phyloP scores from a whole-genome alignment of 2,329 filamentous ascomycete species.

The Penicillium sp. region DNA sequence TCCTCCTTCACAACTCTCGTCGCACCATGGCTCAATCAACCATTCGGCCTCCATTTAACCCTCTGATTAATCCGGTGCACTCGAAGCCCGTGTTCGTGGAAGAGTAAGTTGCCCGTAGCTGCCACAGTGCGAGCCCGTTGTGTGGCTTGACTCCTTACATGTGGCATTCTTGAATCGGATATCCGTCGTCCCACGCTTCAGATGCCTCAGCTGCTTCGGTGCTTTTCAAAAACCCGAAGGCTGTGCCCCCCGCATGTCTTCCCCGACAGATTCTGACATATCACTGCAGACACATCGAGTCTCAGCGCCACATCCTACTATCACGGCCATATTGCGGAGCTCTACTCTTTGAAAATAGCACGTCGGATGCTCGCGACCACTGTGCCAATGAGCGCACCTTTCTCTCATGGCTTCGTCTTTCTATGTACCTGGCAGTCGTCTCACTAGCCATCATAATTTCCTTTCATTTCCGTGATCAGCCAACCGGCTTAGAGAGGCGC shows the following conservation, averaged over 20 bases:
- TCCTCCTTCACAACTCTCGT: neutral
- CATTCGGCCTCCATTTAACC: constrained; percentile 45
- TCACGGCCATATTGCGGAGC: constrained; percentile 58
- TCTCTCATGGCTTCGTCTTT: constrained; percentile 85
- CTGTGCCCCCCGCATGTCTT: neutral
- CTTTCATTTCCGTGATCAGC: constrained; percentile 80
- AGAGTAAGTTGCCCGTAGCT: constrained; percentile 39
- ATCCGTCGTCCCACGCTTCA: neutral
- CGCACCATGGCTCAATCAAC: constrained; percentile 14
- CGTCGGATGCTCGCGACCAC: constrained; percentile 67
- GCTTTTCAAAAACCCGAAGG: neutral
- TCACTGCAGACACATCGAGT: constrained; percentile 28
- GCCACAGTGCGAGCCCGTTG: no score
- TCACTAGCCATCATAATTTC: constrained; percentile 87
- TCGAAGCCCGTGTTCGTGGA: constrained; percentile 53
- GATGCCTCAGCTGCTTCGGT: neutral
- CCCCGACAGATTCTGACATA: neutral
- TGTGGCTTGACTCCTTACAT: constrained; percentile 8
- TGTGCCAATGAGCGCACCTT: constrained; percentile 72
- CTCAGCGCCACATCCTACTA: constrained; percentile 49
- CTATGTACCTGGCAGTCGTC: constrained; percentile 88
- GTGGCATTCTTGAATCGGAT: neutral
- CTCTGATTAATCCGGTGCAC: constrained; percentile 54
- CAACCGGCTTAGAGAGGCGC: constrained; percentile 68
- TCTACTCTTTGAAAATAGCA: constrained; percentile 66